Conservation (phyloP, 306 rosid genomes). For the Heteromeles arbutifolia region DNA sequence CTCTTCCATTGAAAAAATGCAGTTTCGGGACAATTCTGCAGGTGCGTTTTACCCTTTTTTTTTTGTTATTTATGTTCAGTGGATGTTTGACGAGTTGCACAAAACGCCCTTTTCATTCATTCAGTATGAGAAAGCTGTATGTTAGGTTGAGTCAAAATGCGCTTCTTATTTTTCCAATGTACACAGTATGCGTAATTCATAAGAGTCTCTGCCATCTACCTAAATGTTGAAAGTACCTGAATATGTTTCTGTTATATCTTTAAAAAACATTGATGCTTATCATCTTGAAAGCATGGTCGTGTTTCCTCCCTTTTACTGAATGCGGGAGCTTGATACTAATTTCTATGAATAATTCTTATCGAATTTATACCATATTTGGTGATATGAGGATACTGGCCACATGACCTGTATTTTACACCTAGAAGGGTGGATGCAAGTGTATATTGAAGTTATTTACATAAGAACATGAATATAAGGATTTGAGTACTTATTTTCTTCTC, state of each 20-base stretch:
- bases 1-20: slow-evolving; percentile 35
- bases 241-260: not conserved
- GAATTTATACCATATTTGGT: not conserved
- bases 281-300: not conserved
- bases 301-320: not conserved
- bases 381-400: not conserved
- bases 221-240: not conserved
- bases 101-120: not conserved
- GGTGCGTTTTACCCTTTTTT: slow-evolving; percentile 8
- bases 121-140: not conserved
- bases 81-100: not conserved
- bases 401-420: not conserved
- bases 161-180: not conserved
- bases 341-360: not conserved
- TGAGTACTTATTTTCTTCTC: not conserved
- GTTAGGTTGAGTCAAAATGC: not conserved
- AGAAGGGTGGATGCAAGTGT: not conserved
- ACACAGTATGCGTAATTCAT: not conserved
- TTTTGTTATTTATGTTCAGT: no score
- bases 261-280: not conserved
- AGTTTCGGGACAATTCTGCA: slow-evolving; percentile 29
- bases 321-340: not conserved
- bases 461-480: not conserved
- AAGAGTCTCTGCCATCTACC: not conserved
- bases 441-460: not conserved